Conservation (phyloP, 345 rosid genomes). For the Rhodamnia rubescens region DNA sequence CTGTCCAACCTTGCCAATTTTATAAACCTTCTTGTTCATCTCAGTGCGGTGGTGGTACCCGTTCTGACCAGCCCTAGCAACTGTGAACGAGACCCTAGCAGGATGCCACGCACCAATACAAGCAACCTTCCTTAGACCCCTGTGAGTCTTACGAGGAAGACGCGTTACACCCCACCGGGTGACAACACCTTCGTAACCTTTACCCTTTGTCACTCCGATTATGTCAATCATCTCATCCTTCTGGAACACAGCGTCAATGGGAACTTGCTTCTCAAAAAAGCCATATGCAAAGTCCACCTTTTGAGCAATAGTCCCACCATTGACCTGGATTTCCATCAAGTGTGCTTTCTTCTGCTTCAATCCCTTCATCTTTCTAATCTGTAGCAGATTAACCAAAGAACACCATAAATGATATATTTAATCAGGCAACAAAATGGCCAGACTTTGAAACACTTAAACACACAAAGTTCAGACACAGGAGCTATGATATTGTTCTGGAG, state of each 20-base stretch:
- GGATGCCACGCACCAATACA: constrained; percentile 98
- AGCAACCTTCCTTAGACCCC: constrained; percentile 89
- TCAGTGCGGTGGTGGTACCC: constrained; percentile 2
- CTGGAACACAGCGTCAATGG: constrained; percentile 65
- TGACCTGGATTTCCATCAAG: constrained; percentile 79
- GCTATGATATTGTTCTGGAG: background rate
- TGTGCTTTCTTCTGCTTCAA: constrained; percentile 89
- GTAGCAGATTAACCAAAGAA: background rate
- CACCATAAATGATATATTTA: background rate
- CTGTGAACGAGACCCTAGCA: constrained; percentile 81
- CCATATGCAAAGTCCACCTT: constrained; percentile 73
- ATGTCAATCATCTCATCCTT: constrained; percentile 65
- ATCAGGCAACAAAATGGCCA: background rate
- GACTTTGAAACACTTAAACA: background rate
- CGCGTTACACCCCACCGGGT: constrained; percentile 93
- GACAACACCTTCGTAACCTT: constrained; percentile 83
- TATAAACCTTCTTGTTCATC: constrained; percentile 2
- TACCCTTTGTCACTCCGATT: constrained; percentile 42
- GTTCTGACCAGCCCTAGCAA: constrained; percentile 65
- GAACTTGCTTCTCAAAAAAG: constrained; percentile 78
- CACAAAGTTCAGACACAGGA: background rate
- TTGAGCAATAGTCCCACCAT: constrained; percentile 66
- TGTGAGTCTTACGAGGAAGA: constrained; percentile 80
- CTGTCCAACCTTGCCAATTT: constrained; percentile 44
- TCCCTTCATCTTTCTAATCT: constrained; percentile 86